Conservation (phyloP, 257 asterid species). For the Paulownia fortunei region DNA sequence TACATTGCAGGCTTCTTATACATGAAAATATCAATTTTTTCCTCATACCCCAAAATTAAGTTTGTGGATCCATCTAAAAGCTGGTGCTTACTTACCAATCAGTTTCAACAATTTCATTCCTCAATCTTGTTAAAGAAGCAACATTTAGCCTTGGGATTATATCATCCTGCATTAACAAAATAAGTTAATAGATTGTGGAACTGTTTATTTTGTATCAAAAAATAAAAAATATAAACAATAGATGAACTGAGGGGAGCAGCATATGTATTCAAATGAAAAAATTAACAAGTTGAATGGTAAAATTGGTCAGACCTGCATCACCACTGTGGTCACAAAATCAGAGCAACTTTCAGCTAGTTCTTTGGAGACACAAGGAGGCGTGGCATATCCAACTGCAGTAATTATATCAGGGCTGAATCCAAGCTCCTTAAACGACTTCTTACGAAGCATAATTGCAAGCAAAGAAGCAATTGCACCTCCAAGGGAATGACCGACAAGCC, state of each 20-base stretch:
- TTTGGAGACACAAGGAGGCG: constrained; percentile 95
- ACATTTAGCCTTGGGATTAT: constrained; percentile 81
- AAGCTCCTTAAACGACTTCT: constrained; percentile 69
- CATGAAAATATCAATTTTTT: constrained; percentile 5
- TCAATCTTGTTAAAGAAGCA: constrained; percentile 72
- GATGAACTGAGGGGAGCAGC: neutral
- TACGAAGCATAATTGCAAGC: constrained; percentile 90
- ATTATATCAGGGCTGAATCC: constrained; percentile 88
- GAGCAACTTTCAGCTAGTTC: constrained; percentile 92
- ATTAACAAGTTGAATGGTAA: neutral
- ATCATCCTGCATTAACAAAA: constrained; percentile 67
- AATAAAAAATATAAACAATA: neutral
- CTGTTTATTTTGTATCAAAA: constrained; percentile 35
- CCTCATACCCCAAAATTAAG: constrained; percentile 15
- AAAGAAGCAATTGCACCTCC: constrained; percentile 93
- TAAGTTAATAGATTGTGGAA: constrained; percentile 34
- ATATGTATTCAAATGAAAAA: neutral
- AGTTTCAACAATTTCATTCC: constrained; percentile 93
- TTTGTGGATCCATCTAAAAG: neutral
- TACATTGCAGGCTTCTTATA: constrained; percentile 1
- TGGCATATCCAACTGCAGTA: constrained; percentile 79
- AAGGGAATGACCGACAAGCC: constrained; percentile 98
- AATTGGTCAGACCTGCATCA: constrained; percentile 73
- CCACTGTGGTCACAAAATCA: constrained; percentile 79
- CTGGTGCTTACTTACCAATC: constrained; percentile 73